Conservation (phyloP, 2,329 filamentous ascomycete genomes). For the Phialophora expanda region DNA sequence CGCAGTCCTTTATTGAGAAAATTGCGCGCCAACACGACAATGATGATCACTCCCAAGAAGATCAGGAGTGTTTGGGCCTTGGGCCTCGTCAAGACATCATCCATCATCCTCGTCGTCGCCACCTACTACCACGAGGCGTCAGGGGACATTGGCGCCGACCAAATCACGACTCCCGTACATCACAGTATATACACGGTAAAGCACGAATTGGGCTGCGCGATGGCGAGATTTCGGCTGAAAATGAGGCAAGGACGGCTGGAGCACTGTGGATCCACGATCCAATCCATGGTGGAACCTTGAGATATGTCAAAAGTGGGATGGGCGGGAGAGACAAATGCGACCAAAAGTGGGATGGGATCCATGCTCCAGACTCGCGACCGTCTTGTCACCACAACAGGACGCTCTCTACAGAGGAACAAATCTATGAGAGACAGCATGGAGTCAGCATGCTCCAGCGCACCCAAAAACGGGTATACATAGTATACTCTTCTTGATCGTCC, state of each 20-base stretch:
- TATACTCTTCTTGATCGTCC: slow-evolving; percentile 43
- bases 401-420: background rate
- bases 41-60: background rate
- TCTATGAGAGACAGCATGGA: background rate
- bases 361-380: background rate
- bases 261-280: background rate
- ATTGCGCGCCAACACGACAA: background rate
- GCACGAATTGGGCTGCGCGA: background rate
- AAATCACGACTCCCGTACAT: background rate
- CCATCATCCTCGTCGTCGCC: background rate
- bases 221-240: background rate
- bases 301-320: background rate
- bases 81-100: background rate
- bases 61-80: background rate
- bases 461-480: slow-evolving; percentile 50
- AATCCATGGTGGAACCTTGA: background rate
- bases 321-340: background rate
- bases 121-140: background rate
- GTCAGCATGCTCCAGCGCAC: background rate
- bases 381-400: background rate
- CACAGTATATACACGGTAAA: background rate
- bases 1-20: background rate
- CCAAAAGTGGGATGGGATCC: background rate
- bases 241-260: background rate
- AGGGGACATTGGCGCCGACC: background rate